A percentile compares a stretch with the other conserved stretches of the same genome.
These are phyloP conservation scores for Blastobotrys petasosporus DNA, from an alignment of 1,139 yeast species.

Conservation along the genomic window DNA sequence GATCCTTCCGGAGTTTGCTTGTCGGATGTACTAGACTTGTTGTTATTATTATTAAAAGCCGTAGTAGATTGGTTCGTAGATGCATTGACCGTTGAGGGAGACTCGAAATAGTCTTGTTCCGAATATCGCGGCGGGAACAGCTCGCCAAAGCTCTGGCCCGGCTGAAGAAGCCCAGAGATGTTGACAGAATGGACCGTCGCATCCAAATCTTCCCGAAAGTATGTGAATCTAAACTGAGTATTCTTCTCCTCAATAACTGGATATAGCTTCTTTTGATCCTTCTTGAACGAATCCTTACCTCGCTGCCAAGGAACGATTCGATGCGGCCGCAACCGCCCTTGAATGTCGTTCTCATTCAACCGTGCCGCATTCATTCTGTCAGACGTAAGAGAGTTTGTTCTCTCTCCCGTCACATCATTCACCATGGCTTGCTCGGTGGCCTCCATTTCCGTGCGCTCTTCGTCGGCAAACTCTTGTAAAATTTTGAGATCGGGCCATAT, in stretches of 20 bases:
- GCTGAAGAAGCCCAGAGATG: constrained; percentile 69
- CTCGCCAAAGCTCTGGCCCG: constrained; percentile 34
- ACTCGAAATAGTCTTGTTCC: neutral
- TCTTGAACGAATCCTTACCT: constrained; percentile 1
- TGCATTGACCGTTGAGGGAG: neutral
- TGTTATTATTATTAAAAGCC: neutral
- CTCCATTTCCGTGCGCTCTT: constrained; percentile 52
- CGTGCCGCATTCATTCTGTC: constrained; percentile 10
- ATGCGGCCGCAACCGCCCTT: constrained; percentile 67
- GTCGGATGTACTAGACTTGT: neutral
- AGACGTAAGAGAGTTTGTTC: constrained; percentile 28
- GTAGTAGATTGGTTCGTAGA: neutral
- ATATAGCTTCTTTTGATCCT: constrained; percentile 5
- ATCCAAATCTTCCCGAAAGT: constrained; percentile 83
- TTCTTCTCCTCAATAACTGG: constrained; percentile 20
- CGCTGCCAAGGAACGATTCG: constrained; percentile 64
- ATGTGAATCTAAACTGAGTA: constrained; percentile 56
- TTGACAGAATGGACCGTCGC: constrained; percentile 88
- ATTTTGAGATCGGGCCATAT: constrained; percentile 80
- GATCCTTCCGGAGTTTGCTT: neutral
- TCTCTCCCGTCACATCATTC: constrained; percentile 25
- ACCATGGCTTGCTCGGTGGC: constrained; percentile 27
- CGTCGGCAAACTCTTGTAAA: constrained; percentile 67
- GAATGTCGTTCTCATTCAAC: constrained; percentile 59
- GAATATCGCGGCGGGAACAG: constrained; percentile 27